phyloP scores from a whole-genome alignment of 768 basidiomycete species.

The Naematelia encephala region DNA sequence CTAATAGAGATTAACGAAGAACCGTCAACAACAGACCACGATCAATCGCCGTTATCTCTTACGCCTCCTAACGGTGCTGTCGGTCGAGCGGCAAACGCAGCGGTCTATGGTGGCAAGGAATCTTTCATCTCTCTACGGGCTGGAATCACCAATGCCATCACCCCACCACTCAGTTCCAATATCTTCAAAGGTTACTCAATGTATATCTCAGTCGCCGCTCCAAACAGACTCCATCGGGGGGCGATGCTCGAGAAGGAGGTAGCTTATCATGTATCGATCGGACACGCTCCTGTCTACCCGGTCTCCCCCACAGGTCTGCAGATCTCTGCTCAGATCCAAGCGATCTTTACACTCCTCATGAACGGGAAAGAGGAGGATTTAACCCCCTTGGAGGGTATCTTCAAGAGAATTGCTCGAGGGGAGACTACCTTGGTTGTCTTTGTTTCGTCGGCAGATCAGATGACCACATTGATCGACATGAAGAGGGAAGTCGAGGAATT shows the following conservation, averaged over 20 bases:
- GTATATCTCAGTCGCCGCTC: background rate
- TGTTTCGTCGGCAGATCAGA: slow-evolving; percentile 64
- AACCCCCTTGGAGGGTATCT: slow-evolving; percentile 52
- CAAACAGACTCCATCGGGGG: background rate
- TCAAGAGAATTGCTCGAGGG: slow-evolving; percentile 57
- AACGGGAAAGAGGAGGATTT: slow-evolving; percentile 47
- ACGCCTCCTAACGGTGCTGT: background rate
- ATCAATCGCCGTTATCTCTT: background rate
- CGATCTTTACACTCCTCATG: slow-evolving; percentile 63
- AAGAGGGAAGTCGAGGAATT: slow-evolving; percentile 60
- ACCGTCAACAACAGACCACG: background rate
- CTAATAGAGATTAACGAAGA: background rate
- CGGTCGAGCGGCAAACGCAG: background rate
- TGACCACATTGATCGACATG: slow-evolving; percentile 61
- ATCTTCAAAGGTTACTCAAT: background rate
- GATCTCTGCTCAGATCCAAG: slow-evolving; percentile 54
- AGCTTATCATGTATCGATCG: background rate
- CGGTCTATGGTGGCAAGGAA: background rate
- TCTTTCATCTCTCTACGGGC: background rate
- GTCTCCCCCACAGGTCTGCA: background rate
- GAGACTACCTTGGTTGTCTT: slow-evolving; percentile 61
- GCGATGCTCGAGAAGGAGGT: slow-evolving; percentile 68
- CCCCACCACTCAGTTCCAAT: background rate
- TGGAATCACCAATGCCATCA: background rate
- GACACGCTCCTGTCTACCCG: background rate